Percentiles rank a stretch among this genome's conserved stretches.
Conservation (phyloP, 441 rosid species). For the Adansonia gregorii region DNA sequence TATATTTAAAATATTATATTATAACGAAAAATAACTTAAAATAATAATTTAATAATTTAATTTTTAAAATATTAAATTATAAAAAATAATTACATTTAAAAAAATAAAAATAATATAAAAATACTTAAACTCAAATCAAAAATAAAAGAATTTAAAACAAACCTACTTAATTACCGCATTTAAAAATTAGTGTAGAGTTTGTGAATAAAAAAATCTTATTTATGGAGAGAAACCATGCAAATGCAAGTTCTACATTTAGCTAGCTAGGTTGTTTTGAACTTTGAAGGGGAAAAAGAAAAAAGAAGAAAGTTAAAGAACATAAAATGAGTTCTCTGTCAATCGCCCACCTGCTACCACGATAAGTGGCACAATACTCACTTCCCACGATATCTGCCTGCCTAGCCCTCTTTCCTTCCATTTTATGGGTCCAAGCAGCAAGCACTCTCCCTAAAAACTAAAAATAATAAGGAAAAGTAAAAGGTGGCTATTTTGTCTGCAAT, state of each 20-base stretch:
- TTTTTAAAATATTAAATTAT: too few relatives aligned
- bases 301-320: background rate
- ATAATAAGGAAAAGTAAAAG: slow-evolving; percentile 25
- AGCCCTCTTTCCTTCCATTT: slow-evolving; percentile 30
- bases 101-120: too few relatives aligned
- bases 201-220: too few relatives aligned
- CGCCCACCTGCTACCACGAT: slow-evolving; percentile 42
- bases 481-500: slow-evolving; percentile 38
- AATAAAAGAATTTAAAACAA: too few relatives aligned
- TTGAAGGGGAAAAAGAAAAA: background rate
- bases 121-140: too few relatives aligned
- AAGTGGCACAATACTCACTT: slow-evolving; percentile 45
- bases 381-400: slow-evolving; percentile 31
- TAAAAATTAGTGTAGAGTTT: too few relatives aligned
- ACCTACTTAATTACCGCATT: too few relatives aligned
- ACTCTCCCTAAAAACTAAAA: background rate
- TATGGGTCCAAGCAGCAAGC: background rate
- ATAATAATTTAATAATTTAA: too few relatives aligned
- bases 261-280: slow-evolving; percentile 11
- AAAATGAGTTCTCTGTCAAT: slow-evolving; percentile 15
- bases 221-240: slow-evolving; percentile 27
- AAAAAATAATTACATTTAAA: too few relatives aligned
- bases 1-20: too few relatives aligned
- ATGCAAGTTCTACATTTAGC: background rate
- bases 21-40: too few relatives aligned